Conservation (phyloP, 2,329 filamentous ascomycete genomes). For the Botrytis sinoallii region DNA sequence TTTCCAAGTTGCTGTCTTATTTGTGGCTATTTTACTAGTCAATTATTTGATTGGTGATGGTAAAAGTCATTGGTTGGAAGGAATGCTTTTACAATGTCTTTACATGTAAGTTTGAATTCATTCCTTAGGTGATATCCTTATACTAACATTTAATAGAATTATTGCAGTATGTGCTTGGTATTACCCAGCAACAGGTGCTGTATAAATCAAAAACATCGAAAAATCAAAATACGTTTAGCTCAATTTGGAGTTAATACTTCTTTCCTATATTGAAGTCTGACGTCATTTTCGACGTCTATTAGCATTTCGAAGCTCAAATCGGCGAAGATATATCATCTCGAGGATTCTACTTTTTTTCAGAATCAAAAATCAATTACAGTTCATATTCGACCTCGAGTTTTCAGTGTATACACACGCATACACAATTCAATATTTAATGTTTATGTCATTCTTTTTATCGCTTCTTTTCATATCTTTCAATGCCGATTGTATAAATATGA, state of each 20-base stretch:
- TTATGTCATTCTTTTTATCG: background rate
- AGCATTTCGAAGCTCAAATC: background rate
- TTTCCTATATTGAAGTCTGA: background rate
- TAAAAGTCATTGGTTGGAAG: constrained; percentile 49
- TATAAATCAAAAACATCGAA: background rate
- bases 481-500: constrained; percentile 1
- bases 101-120: constrained; percentile 32
- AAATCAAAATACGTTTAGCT: background rate
- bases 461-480: background rate
- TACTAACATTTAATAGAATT: constrained; percentile 19
- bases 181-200: constrained; percentile 19
- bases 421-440: constrained; percentile 9
- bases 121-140: background rate
- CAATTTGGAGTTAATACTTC: background rate
- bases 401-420: background rate
- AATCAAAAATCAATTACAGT: background rate
- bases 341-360: background rate
- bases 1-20: constrained; percentile 83
- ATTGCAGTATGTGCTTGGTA: constrained; percentile 30
- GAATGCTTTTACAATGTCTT: constrained; percentile 35
- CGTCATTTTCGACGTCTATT: background rate
- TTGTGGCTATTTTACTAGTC: constrained; percentile 78
- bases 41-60: constrained; percentile 79
- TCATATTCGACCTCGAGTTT: background rate
- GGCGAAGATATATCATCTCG: background rate